Evolutionary conservation across 2,329 filamentous ascomycete species (phyloP).

Genomic region (Cladosporium oxysporum): DNA sequence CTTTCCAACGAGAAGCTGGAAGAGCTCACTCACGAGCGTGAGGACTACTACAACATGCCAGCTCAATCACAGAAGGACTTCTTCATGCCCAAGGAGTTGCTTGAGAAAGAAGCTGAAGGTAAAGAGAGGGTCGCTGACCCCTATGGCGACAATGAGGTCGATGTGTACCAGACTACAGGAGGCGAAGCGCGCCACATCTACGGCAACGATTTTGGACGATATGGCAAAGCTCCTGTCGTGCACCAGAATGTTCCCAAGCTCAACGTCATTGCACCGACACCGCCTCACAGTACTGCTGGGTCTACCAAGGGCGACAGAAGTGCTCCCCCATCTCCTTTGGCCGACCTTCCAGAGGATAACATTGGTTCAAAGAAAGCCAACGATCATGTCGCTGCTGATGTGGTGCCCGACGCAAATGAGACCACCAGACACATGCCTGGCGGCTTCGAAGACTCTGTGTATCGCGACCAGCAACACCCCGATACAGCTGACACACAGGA

Average conservation of each 20-base stretch:
- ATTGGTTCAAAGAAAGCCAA: constrained; percentile 34
- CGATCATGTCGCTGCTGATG: constrained; percentile 41
- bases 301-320: constrained; percentile 36
- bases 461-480: constrained; percentile 13
- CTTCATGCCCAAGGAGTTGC: constrained; percentile 49
- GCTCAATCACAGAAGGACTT: constrained; percentile 48
- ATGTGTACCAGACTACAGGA: constrained; percentile 45
- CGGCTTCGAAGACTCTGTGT: constrained; percentile 52
- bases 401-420: constrained; percentile 43
- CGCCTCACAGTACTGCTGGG: constrained; percentile 50
- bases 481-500: constrained; percentile 24
- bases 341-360: constrained; percentile 22
- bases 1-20: constrained; percentile 38
- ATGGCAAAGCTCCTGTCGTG: constrained; percentile 24
- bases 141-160: constrained; percentile 48
- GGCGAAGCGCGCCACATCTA: constrained; percentile 23
- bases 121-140: constrained; percentile 43
- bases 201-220: constrained; percentile 22
- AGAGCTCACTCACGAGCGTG: constrained; percentile 46
- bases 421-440: constrained; percentile 60
- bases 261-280: constrained; percentile 60
- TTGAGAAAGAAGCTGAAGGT: constrained; percentile 41
- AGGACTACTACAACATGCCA: constrained; percentile 44
- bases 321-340: constrained; percentile 34
- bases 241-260: constrained; percentile 49